Evolutionary conservation across 495 filamentous ascomycete genomes (phyloP), one percentile per base, ranked within the genome.

Genomic region (Podospora bellae-mahoneyi): DNA sequence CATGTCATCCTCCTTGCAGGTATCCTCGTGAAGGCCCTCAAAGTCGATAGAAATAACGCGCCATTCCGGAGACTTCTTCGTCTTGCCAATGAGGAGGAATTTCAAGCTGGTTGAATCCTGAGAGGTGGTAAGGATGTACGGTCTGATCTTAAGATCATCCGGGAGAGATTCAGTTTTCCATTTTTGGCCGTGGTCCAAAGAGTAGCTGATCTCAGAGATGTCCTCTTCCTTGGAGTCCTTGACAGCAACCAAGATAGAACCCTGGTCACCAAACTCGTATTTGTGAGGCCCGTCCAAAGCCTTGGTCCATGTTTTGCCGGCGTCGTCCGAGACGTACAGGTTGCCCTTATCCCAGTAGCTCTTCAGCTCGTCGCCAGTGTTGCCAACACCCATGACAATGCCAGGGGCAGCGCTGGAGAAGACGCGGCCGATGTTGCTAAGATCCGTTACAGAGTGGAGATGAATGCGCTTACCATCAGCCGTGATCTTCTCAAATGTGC

Each of bases 391-490:
- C 92, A 97, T 96, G 26, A 96, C 86, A 58, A 99, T 78, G 19
- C 95, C 95, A 4, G 95, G 95, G 1, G 95, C 94, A 0, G 91
- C 92, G 73, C 92, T 97, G 0, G 95, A 97, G 76, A 93, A 97
- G 55, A 98, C 88, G n/a, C 89, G 87, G 0, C 94, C 94, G 54
- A 88, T 81, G 74, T 95, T 94, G 27, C 82, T 81, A 68, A 91
- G 82, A 30, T 92, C 84, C 5, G 95, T 97, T 64, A 97, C 89
- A 0, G 94, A 97, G 75, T 97, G 94, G 2, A 99, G 83, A 77
- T 99, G 92, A 39, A 99, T 82, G 34, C 76, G 64, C 67, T 91
- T 91, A 68, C 94, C 82, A 39, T 75, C 83, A 13, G 78, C 75
- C 62, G 76, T 84, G 39, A 83, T 71, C 2, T 69, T 32, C 64